Base-by-base conservation (phyloP, 1,284 basidiomycete genomes). In the Microbotryum saponariae region DNA sequence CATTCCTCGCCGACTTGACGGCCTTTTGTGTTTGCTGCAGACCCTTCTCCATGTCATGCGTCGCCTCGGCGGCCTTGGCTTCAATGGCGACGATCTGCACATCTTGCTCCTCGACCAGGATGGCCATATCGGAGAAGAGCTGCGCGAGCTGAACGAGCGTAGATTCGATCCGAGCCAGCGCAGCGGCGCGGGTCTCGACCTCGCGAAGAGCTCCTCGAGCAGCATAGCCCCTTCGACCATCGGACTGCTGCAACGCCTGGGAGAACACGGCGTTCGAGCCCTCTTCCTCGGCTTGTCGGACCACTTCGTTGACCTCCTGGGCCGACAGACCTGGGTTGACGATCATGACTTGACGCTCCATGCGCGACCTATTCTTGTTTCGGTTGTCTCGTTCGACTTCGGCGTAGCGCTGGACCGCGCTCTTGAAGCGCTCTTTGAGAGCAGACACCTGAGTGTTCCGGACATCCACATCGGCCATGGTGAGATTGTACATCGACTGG, bases 271-370 rank as follows among this genome's bases (percentile, higher is more conserved):
- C 87, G 6, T 73, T 73, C 61, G 85, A 84, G 61, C 86, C 83
- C 73, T 85, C 81, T 64, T 80, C 79, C 27, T 89, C 83, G 12
- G 89, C 84, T 20, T 85, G 82, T 54, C 81, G 77, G 56, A 97
- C 80, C 3, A 66, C 37, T 9, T 71, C 72, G 56, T 71, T 66
- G 45, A 77, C 66, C 75, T 97, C 91, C 60, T 89, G 85, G 4
- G 83, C 81, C n/a, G 88, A 86, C 5, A 92, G 89, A 72, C 90
- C 84, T 7, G 91, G 91, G 77, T 96, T 94, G 59, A 93, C 90
- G 86, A 98, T 97, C 77, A 86, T 90, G 80, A 88, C 93, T 78
- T 98, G 96, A 64, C 94, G 83, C 78, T 94, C 93, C 79, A 94
- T 85, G 54, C 92, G 82, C 74, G 91, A 88, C 77, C 91, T 91